phyloP scores from a whole-genome alignment of 1,139 yeast genomes.

The Pneumocystis carinii region DNA sequence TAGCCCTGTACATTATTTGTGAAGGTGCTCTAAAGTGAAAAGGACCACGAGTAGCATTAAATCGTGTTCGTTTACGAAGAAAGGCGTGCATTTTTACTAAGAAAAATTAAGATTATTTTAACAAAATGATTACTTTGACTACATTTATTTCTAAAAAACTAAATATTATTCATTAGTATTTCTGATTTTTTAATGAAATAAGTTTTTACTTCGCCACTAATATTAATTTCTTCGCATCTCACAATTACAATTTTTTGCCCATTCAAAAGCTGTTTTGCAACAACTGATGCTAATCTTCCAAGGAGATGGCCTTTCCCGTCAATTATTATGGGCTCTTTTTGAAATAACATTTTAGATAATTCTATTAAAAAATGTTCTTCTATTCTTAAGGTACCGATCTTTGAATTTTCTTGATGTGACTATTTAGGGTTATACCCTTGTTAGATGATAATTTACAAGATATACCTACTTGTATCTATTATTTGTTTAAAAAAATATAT shows the following conservation, averaged over 20 bases:
- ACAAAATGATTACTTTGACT: slow-evolving; percentile 81
- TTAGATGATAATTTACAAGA: no score
- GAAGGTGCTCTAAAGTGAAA: slow-evolving; percentile 99
- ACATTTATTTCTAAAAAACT: slow-evolving; percentile 88
- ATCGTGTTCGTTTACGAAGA: slow-evolving; percentile 98
- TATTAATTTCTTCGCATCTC: slow-evolving; percentile 95
- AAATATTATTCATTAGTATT: background rate
- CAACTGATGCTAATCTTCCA: slow-evolving; percentile 98
- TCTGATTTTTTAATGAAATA: background rate
- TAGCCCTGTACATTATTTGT: slow-evolving; percentile 97
- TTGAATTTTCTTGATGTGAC: background rate
- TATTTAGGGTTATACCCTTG: background rate
- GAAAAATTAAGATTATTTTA: background rate
- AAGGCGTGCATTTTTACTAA: slow-evolving; percentile 84
- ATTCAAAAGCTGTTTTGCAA: slow-evolving; percentile 95
- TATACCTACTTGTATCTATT: no score
- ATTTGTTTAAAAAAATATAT: no score
- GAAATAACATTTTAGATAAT: background rate
- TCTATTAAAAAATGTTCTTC: background rate
- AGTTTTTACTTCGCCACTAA: slow-evolving; percentile 61
- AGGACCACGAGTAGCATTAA: slow-evolving; percentile 98
- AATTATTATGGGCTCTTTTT: slow-evolving; percentile 8
- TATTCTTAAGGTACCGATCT: background rate
- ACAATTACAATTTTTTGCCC: slow-evolving; percentile 98
- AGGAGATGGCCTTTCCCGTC: slow-evolving; percentile 92